These are phyloP conservation scores for Hammondia hammondi DNA, from an alignment of 169 alveolate species.

Conservation along the genomic window DNA sequence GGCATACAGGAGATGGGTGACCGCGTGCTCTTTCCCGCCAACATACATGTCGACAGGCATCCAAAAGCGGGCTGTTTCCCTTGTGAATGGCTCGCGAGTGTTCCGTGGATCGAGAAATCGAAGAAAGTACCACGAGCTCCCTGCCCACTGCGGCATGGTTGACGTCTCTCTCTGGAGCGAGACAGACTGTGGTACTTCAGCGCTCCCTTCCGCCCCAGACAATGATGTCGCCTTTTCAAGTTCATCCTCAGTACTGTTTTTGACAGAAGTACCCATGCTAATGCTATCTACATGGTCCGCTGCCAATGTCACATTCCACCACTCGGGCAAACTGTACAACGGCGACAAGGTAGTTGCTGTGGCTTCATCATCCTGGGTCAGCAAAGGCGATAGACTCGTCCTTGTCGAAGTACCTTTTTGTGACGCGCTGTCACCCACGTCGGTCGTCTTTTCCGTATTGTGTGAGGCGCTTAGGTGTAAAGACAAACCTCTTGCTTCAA, in stretches of 20 bases:
- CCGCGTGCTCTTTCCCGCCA: constrained; percentile 95
- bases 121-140: constrained; percentile 92
- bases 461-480: not conserved
- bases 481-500: not conserved
- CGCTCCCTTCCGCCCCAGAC: not conserved
- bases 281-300: not conserved
- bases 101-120: constrained; percentile 87
- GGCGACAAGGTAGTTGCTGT: not conserved
- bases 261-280: not conserved
- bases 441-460: not conserved
- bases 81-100: constrained; percentile 71
- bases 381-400: not conserved
- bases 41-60: constrained; percentile 93
- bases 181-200: not conserved
- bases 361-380: not conserved
- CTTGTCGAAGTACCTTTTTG: not conserved
- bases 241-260: not conserved
- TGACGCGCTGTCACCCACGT: not conserved
- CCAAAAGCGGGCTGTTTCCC: constrained; percentile 79
- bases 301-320: constrained; percentile 21
- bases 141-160: constrained; percentile 95
- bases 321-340: not conserved
- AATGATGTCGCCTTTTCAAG: not conserved
- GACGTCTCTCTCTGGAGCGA: constrained; percentile 79
- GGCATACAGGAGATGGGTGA: constrained; percentile 91